Base-by-base conservation (phyloP, 306 rosid genomes). In the Potentilla sterilis region DNA sequence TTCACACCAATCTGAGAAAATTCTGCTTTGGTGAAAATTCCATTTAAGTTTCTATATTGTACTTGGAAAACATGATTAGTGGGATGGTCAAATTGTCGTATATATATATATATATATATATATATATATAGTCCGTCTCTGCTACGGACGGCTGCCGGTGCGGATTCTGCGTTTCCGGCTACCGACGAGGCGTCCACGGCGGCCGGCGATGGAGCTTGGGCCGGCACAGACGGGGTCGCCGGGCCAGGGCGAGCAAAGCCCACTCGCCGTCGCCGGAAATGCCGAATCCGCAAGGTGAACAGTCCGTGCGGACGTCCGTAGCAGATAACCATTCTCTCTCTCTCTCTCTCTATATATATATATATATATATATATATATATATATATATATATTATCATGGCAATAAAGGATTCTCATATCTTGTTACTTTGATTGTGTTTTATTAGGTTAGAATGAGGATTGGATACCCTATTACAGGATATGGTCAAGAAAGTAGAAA, bases 401-500 rank as follows among this genome's bases (percentile, higher is more conserved):
- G 52, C 65, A 19, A 55, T 16, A 42, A 49, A 54, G 37, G 37
- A 44, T 46, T 28, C 82, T 57, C 32, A 70, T 41, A 7, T 74
- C 48, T 22, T 63, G 4, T 64, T 15, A 13, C 6, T 58, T 72
- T 59, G 63, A 63, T 70, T 61, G 9, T 77, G 51, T 69, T 62
- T 72, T 44, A 47, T 77, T 87, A 92, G 99, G 90, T 96, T 40
- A 86, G 96, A 54, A 89, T 90, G 81, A 89, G 98, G 86, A 85
- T 96, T 67, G 99, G 99, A 83, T 87, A 82, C 80, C 99, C 99
- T 57, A 92, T 96, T 64, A 96, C 97, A 69, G 99, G 99, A 54
- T 96, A 96, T 77, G 99, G 99, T 74, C 98, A 92, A 81, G 99
- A 96, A 84, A 89, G 90, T 79, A 92, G 94, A 86, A 96, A 96